Base-by-base conservation (phyloP, 805 yeast species). In the Vanderwaltozyma tropicalis region DNA sequence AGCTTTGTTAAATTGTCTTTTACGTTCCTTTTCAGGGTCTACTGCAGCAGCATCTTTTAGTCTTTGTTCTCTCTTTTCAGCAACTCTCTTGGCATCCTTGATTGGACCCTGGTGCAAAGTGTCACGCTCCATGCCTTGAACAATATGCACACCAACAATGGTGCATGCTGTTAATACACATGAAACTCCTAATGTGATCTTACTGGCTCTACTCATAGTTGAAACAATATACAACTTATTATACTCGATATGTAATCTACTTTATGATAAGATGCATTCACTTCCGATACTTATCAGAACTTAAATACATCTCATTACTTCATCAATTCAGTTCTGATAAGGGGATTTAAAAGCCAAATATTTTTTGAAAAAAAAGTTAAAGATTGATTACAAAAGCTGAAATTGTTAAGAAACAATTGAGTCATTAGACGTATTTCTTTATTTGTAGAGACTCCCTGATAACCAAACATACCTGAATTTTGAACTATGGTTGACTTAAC, bases 71-170 rank as follows among this genome's bases (percentile, higher is more conserved):
- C 37, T 44, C 50, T 72, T 71, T 32, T 65, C 69, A 33, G 68
- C 68, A 42, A 80, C 57, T 41, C 94, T 64, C 42, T 67, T 74
- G 2, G 87, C 86, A 55, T 85, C 95, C 50, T 82, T 82, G 49
- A 82, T 74, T 4, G 95, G 95, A 1, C 95, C 95, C 49, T 74
- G 83, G 50, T 80, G 78, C 32, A 84, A 64, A 2, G 80, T 78
- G 15, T 74, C 78, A 50, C 85, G 69, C 55, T 85, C 94, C 43
- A 71, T 61, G 28, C 71, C 71, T 48, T 86, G 94, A 31, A 80
- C 69, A 40, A 68, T 69, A 59, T 80, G 83, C 31, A 85, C 89
- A 53, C 79, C 82, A 4, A 72, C 59, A 16, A 80, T 76, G 0
- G 92, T 71, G 2, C 69, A 72, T 0, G 66, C 74, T 2, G 85